Evolutionary conservation across 108 stramenopile genomes (phyloP).

Genomic region (Cyclotella kingstonii): DNA sequence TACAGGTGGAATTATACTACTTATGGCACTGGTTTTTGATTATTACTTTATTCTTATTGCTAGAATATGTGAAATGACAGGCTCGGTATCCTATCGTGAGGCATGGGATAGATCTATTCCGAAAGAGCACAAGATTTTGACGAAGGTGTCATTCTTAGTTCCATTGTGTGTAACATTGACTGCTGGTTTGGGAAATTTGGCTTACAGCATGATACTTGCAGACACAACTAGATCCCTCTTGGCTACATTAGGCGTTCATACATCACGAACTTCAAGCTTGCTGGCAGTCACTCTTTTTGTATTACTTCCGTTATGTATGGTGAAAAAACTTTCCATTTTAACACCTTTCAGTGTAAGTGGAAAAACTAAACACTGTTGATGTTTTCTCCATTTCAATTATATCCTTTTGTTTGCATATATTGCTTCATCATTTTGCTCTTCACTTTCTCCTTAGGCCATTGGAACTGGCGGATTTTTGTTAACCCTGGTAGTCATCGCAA

Average conservation of each 20-base stretch:
- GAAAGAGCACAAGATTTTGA: constrained; percentile 6
- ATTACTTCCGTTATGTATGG: constrained; percentile 78
- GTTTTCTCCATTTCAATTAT: background rate
- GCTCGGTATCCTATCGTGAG: constrained; percentile 63
- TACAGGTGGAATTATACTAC: constrained; percentile 50
- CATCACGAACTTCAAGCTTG: constrained; percentile 30
- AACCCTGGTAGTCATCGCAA: constrained; percentile 48
- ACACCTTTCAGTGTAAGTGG: constrained; percentile 57
- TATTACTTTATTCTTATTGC: constrained; percentile 79
- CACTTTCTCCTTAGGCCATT: constrained; percentile 14
- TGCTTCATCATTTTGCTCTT: background rate
- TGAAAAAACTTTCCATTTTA: constrained; percentile 65
- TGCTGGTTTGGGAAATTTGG: constrained; percentile 49
- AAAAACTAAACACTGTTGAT: background rate
- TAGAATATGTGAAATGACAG: constrained; percentile 52
- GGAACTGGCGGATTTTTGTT: constrained; percentile 58
- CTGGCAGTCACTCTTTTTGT: constrained; percentile 51
- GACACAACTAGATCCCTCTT: constrained; percentile 62
- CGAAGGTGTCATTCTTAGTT: constrained; percentile 15
- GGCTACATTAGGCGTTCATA: constrained; percentile 10
- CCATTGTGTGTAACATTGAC: constrained; percentile 39
- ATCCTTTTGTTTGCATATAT: background rate
- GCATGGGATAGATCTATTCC: constrained; percentile 73
- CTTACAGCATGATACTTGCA: constrained; percentile 81
- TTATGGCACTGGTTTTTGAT: constrained; percentile 67